Base-by-base conservation (phyloP, 192 early-diverging fungal species). In the Linnemannia elongata region DNA sequence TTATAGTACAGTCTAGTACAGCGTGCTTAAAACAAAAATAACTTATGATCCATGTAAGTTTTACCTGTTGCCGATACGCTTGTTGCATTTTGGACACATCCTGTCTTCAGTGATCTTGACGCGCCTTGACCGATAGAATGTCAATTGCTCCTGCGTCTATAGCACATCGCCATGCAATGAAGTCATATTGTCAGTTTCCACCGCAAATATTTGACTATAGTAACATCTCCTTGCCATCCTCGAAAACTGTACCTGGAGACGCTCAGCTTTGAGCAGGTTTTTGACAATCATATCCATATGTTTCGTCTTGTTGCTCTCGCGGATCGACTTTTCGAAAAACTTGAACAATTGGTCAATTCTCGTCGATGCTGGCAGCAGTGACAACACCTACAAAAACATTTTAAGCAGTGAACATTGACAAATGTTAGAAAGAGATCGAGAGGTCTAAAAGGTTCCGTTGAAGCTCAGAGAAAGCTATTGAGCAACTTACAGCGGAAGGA, bases 71-170 rank as follows among this genome's bases (percentile, higher is more conserved):
- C 91, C 93, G 54, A 93, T 93, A 44, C 93, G 89, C 70, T 91
- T 92, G 72, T 92, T 91, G 72, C 91, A 95, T 85, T 93, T 91
- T 49, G 94, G 92, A 79, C 96, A 96, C 93, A 96, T 94, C 22
- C 91, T 89, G 72, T 96, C 96, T 24, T 96, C 96, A 13, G 93
- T 92, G 41, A 96, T 94, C 70, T 90, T 90, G 33, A 96, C 93
- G 45, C 91, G 81, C 44, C 90, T 80, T 17, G 91, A 91, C 52
- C 92, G 90, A 38, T 94, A 91, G 74, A 89, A 91, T 24, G 91
- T 88, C 72, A 95, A 75, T 70, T 93, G 90, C 81, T 95, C 92
- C 82, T 96, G 92, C 22, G 92, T 91, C 93, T 95, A 75, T 24
- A 79, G n/a, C 9, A 17, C 44, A 45, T 45, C 44, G 13, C 12